phyloP scores from a whole-genome alignment of 2,329 filamentous ascomycete species.

The Fusarium mexicanum region DNA sequence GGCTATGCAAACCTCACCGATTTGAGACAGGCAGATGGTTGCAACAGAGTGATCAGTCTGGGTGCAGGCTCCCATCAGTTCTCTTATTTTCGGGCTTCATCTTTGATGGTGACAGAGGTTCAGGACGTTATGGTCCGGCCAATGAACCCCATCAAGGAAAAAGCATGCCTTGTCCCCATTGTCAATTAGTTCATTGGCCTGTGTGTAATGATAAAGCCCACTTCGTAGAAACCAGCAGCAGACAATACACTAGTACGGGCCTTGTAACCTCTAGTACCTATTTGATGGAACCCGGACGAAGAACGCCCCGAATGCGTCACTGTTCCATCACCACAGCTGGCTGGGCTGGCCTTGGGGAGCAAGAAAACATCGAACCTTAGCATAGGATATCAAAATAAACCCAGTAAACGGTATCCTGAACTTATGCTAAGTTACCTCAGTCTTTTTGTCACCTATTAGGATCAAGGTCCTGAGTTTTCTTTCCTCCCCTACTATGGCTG shows the following conservation, averaged over 20 bases:
- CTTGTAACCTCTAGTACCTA: background rate
- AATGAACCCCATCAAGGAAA: constrained; percentile 29
- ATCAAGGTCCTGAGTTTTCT: background rate
- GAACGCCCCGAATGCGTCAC: constrained; percentile 28
- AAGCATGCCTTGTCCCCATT: constrained; percentile 30
- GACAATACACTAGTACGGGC: constrained; percentile 4
- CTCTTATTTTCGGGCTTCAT: constrained; percentile 5
- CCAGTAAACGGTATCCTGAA: background rate
- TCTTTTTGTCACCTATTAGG: background rate
- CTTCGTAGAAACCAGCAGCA: constrained; percentile 12
- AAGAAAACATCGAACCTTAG: background rate
- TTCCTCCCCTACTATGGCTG: background rate
- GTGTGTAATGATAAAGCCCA: constrained; percentile 24
- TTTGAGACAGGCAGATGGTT: constrained; percentile 13
- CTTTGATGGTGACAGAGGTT: constrained; percentile 1
- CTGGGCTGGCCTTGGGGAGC: background rate
- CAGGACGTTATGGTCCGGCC: constrained; percentile 37
- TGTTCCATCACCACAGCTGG: constrained; percentile 9
- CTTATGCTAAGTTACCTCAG: background rate
- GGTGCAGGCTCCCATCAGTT: background rate
- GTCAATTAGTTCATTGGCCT: constrained; percentile 27
- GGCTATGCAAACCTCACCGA: constrained; percentile 2
- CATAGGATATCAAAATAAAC: background rate
- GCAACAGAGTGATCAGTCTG: background rate
- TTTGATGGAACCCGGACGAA: constrained; percentile 2